A percentile compares a stretch with the other conserved stretches of the same genome.
These are phyloP conservation scores for Sporothrix curviconia DNA, from an alignment of 2,329 filamentous ascomycete genomes.

Conservation along the genomic window DNA sequence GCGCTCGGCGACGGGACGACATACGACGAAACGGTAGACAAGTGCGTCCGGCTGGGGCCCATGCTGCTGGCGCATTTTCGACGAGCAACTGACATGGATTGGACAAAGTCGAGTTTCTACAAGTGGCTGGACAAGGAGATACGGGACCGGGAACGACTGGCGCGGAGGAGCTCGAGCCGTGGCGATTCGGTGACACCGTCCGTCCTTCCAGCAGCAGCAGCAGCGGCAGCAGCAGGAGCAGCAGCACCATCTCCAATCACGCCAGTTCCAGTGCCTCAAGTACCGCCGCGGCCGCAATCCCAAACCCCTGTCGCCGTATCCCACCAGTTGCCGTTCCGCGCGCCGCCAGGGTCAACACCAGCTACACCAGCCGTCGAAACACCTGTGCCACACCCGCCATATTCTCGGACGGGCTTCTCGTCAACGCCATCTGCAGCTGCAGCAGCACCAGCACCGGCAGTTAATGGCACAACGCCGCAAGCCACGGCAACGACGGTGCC, in stretches of 20 bases:
- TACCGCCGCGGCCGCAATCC: not conserved
- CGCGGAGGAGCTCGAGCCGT: slow-evolving; percentile 12
- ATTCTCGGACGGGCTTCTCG: not conserved
- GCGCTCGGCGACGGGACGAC: slow-evolving; percentile 46
- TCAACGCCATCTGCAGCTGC: not conserved
- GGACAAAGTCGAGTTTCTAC: slow-evolving; percentile 41
- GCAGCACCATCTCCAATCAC: not conserved
- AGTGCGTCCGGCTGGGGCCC: slow-evolving; percentile 42
- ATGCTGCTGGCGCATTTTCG: slow-evolving; percentile 49
- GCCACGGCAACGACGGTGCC: not conserved
- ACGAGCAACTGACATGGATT: slow-evolving; percentile 35
- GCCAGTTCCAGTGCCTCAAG: not conserved
- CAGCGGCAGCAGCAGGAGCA: not conserved
- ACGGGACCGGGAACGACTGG: slow-evolving; percentile 23
- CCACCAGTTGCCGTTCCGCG: slow-evolving; percentile 2
- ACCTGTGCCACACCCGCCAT: not conserved
- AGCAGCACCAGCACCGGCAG: not conserved
- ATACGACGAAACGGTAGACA: slow-evolving; percentile 40
- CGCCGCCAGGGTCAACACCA: not conserved
- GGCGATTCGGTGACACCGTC: not conserved
- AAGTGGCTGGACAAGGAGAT: slow-evolving; percentile 40
- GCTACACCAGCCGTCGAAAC: not conserved
- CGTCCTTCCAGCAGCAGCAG: not conserved
- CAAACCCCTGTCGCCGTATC: not conserved
- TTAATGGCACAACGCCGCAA: too few species aligned